Evolutionary conservation across 106 monocot species (phyloP), one percentile per base, ranked within the genome.

Genomic region (Dendrobium catenatum): DNA sequence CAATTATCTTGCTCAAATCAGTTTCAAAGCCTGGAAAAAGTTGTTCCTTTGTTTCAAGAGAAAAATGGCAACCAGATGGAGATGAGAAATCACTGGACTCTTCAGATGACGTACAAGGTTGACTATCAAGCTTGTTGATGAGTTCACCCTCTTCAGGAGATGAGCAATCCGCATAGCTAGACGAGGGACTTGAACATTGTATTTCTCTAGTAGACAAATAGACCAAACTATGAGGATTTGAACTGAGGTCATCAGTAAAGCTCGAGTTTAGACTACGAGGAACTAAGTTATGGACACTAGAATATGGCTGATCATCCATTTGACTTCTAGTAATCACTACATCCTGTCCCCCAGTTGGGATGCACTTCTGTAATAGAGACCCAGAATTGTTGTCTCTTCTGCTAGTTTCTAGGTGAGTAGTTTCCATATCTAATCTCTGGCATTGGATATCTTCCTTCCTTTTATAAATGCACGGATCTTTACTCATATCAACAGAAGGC

Each of bases 1-100:
- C 66, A 13, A 78, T 31, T 85, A 96, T 94, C 82, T 87, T 84
- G 10, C 66, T 70, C 73, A 91, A 76, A 85, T 90, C 89, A 75
- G 83, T 83, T 19, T 88, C 81, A 54, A 81, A 54, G 40, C 29
- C 20, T 76, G 33, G 31, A 72, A 74, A 27, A 31, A 68, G 22
- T 40, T 81, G 33, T 4, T 68, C 48, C 37, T 70, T 51, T 44
- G 47, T 31, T 73, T 55, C 75, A 40, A 27, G 33, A 42, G 33
- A 76, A 15, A 75, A 72, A 16, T 77, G 68, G 48, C 27, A 42
- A 24, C 75, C 73, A 42, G 47, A 72, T 22, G 55, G 55, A 67
- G 33, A 13, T 76, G 43, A 47, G 5, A n/a, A n/a, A n/a, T 37
- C 75, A 44, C 19, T 42, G 37, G 80, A 61, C 10, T 29, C 77